Conservation (phyloP, 1,284 basidiomycete genomes). For the Puccinia sorghi region DNA sequence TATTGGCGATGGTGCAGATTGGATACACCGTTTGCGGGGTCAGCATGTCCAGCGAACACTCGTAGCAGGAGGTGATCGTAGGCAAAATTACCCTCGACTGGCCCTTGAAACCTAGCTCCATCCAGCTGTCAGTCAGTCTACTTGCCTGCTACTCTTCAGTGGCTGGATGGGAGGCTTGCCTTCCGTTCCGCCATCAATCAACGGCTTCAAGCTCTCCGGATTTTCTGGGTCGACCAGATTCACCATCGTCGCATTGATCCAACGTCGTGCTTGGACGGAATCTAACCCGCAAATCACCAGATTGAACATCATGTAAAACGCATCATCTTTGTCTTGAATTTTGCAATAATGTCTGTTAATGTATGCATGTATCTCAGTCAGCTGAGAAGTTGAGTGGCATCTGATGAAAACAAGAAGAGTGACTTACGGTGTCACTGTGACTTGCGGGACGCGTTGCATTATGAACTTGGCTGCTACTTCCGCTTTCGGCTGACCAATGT, state of each 20-base stretch:
- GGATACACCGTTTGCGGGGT: constrained; percentile 96
- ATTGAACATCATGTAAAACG: constrained; percentile 97
- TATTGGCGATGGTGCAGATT: constrained; percentile 99
- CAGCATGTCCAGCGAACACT: constrained; percentile 97
- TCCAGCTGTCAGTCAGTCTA: not conserved
- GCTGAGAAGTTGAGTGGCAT: not conserved
- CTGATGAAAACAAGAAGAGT: not conserved
- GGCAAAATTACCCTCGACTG: constrained; percentile 97
- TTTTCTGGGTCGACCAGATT: constrained; percentile 87
- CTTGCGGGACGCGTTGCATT: constrained; percentile 90
- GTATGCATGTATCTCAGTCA: constrained; percentile 46
- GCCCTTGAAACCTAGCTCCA: constrained; percentile 82
- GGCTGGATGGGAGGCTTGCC: constrained; percentile 62
- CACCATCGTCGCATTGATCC: constrained; percentile 98
- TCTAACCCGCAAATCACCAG: constrained; percentile 97
- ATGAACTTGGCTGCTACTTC: constrained; percentile 90
- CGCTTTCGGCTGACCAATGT: constrained; percentile 93
- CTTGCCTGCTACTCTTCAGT: not conserved
- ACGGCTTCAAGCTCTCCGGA: constrained; percentile 90
- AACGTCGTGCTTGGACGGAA: constrained; percentile 90
- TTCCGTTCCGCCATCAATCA: constrained; percentile 98
- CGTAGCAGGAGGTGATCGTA: constrained; percentile 93
- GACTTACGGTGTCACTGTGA: constrained; percentile 86
- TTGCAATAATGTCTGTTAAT: constrained; percentile 80
- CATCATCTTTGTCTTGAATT: constrained; percentile 95